Evolutionary conservation across 1,284 basidiomycete species (phyloP), one percentile per base, ranked within the genome.

Genomic region (Pascua sp.): DNA sequence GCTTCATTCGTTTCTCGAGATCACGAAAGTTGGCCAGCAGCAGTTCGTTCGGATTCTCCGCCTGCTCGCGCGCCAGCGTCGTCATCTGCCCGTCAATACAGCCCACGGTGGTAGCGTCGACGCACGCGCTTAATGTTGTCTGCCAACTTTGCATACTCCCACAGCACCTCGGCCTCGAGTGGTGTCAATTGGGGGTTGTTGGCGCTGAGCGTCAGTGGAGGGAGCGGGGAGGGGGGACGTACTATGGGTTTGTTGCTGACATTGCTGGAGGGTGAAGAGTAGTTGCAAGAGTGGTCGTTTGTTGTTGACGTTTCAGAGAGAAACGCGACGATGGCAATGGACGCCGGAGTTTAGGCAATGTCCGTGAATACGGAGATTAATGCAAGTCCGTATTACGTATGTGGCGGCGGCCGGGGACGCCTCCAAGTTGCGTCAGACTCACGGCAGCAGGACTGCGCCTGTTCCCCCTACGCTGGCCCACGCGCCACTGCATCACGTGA

Each of bases 1-100:
- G 81, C 8, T 91, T 91, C 89, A 98, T 94, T 77, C 96, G 96
- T 71, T 89, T 85, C 75, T 98, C 95, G 46, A 98, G 80, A 1
- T 86, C 82, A 43, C 94, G 82, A 43, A 98, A 75, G 55, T 88
- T 86, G 44, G 82, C 81, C n/a, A 98, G 79, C 66, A 97, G 81
- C 51, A 77, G 79, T 65, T 84, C 84, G 74, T 90, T 93, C 42
- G 86, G 90, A 59, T 81, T 83, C 61, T 86, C 86, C 53, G 72
- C 67, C 2, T 72, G 77, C 42, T 65, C 67, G 40, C 70, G 75
- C 24, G 71, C 77, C 38, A 77, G 72, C 57, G 61, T 66, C 36
- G 66, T 66, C 59, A 81, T 68, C 81, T 79, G 62, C 3, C 9
- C 12, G 46, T 49, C 39, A 60, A 55, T 17, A 17, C 13, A 39